Conservation (phyloP, 1,284 basidiomycete genomes). For the Athelia psychrophila region DNA sequence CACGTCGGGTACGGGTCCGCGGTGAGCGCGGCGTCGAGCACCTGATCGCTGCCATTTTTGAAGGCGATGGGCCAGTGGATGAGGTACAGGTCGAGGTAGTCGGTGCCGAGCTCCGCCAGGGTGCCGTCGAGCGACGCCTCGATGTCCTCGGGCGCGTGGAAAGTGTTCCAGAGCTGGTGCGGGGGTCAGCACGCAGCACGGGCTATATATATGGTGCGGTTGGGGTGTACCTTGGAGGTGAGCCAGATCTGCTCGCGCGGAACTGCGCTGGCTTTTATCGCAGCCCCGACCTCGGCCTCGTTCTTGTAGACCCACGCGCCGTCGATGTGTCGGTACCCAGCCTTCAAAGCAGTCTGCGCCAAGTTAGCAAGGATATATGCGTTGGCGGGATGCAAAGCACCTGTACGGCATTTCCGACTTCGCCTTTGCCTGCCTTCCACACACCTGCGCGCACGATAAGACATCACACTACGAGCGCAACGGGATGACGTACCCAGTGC, state of each 20-base stretch:
- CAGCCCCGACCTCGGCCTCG: conserved; percentile 75
- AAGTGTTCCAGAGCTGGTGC: conserved; percentile 59
- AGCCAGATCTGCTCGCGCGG: conserved; percentile 68
- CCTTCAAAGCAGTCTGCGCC: conserved; percentile 45
- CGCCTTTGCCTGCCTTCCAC: conserved; percentile 52
- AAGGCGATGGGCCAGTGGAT: conserved; percentile 83
- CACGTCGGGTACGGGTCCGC: conserved; percentile 80
- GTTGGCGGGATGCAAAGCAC: conserved; percentile 20
- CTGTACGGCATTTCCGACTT: conserved; percentile 61
- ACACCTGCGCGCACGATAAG: conserved; percentile 41
- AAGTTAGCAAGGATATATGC: conserved; percentile 4
- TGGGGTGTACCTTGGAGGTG: conserved; percentile 19
- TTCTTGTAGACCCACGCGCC: conserved; percentile 76
- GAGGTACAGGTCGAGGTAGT: conserved; percentile 79
- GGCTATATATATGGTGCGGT: too few relatives aligned
- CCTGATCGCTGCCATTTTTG: conserved; percentile 50
- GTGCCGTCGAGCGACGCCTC: conserved; percentile 70
- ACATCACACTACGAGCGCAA: conserved; percentile 9
- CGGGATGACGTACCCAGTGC: conserved; percentile 51
- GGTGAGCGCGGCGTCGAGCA: conserved; percentile 61
- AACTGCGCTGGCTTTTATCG: conserved; percentile 54
- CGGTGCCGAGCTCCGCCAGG: conserved; percentile 61
- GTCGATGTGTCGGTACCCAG: conserved; percentile 76
- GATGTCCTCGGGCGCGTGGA: conserved; percentile 65
- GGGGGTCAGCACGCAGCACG: too few relatives aligned